These are phyloP conservation scores for Stromatinia cepivora DNA, from an alignment of 2,329 filamentous ascomycete species.

Conservation along the genomic window DNA sequence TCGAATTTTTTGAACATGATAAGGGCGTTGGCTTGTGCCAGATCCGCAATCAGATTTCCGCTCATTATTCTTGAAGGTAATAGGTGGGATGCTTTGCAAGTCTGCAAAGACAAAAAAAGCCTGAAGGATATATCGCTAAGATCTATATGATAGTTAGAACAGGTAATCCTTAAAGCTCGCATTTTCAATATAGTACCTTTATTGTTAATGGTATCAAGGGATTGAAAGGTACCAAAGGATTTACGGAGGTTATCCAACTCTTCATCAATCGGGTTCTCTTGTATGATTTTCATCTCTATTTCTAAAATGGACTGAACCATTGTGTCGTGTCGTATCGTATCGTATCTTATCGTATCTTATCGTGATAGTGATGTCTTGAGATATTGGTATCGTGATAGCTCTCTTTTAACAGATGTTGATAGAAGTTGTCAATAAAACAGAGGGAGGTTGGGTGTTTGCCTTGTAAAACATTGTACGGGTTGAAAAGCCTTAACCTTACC, in stretches of 20 bases:
- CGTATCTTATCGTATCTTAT: no score
- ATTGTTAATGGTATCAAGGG: neutral
- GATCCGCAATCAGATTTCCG: slow-evolving; percentile 6
- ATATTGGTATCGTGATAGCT: neutral
- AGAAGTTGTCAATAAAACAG: no score
- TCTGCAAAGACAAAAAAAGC: neutral
- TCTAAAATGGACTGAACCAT: neutral
- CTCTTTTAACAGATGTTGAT: neutral
- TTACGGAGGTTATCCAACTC: neutral
- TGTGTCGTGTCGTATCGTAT: no score
- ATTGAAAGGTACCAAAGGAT: no score
- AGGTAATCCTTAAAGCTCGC: neutral
- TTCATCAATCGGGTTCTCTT: neutral
- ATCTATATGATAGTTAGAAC: neutral
- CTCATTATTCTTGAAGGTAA: slow-evolving; percentile 27
- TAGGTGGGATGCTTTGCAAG: slow-evolving; percentile 17
- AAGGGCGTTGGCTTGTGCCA: neutral
- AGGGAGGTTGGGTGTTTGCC: no score
- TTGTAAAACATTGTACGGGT: no score
- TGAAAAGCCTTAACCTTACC: no score
- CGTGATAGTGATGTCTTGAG: no score
- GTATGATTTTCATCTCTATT: neutral
- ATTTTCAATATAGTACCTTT: neutral
- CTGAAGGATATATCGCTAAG: neutral
- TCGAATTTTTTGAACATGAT: slow-evolving; percentile 2